phyloP scores from a whole-genome alignment of 2,329 filamentous ascomycete species.

The Xylariales sp. region DNA sequence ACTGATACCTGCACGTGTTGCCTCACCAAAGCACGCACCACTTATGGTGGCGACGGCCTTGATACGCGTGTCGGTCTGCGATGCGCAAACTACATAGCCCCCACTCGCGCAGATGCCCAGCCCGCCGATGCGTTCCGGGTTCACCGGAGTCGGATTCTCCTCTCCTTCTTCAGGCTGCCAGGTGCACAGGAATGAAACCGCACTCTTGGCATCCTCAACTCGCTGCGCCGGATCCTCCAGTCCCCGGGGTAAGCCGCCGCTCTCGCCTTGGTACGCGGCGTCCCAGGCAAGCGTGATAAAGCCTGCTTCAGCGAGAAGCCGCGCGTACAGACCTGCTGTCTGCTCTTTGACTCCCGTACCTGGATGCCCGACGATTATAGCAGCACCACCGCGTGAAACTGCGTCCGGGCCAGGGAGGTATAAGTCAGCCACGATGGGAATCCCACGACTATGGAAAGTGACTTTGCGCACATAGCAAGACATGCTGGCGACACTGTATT shows the following conservation, averaged over 20 bases:
- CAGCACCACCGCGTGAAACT: too few species aligned
- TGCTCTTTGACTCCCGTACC: neutral
- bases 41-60: neutral
- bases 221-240: neutral
- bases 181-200: neutral
- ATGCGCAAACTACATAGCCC: neutral
- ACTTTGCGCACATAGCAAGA: too few species aligned
- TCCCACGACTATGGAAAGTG: too few species aligned
- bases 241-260: neutral
- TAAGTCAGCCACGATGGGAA: too few species aligned
- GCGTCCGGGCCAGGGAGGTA: too few species aligned
- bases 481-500: too few species aligned
- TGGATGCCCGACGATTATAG: constrained; percentile 1
- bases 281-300: neutral
- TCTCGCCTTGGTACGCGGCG: neutral
- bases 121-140: neutral
- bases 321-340: neutral
- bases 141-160: neutral
- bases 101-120: constrained; percentile 1
- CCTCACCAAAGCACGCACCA: neutral
- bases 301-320: neutral
- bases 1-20: neutral
- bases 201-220: neutral
- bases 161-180: too few species aligned
- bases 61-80: neutral